Conservation (phyloP, 345 rosid genomes). For the Pseudoturritis turrita region DNA sequence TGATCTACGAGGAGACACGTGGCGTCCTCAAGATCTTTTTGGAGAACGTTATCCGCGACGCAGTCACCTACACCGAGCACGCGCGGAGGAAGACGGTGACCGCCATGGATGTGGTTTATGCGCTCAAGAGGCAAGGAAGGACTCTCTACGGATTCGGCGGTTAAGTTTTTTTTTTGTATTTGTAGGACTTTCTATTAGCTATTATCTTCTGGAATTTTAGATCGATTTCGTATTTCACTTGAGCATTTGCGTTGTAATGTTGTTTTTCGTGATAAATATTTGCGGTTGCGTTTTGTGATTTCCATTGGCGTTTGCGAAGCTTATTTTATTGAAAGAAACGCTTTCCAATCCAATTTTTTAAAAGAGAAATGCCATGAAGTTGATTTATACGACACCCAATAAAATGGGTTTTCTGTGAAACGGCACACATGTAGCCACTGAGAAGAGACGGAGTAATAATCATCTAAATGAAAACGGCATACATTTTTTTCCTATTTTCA, state of each 20-base stretch:
- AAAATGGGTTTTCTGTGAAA: too few species aligned
- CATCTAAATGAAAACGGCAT: too few species aligned
- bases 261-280: background rate
- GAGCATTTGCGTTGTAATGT: background rate
- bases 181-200: background rate
- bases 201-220: background rate
- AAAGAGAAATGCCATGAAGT: too few species aligned
- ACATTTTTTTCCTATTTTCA: too few species aligned
- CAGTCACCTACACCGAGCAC: conserved; percentile 17
- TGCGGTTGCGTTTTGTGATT: background rate
- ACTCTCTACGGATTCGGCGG: conserved; percentile 23
- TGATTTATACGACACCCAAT: too few species aligned
- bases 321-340: background rate
- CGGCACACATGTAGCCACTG: too few species aligned
- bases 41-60: conserved; percentile 42
- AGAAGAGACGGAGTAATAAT: too few species aligned
- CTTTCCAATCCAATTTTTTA: too few species aligned
- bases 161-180: background rate
- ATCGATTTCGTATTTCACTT: background rate
- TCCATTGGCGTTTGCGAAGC: background rate
- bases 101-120: conserved; percentile 19
- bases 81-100: conserved; percentile 20
- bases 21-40: conserved; percentile 54
- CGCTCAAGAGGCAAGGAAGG: conserved; percentile 21
- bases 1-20: conserved; percentile 54